Conservation (phyloP, 1,139 yeast species). For the Sugiyamaella castrensis region DNA sequence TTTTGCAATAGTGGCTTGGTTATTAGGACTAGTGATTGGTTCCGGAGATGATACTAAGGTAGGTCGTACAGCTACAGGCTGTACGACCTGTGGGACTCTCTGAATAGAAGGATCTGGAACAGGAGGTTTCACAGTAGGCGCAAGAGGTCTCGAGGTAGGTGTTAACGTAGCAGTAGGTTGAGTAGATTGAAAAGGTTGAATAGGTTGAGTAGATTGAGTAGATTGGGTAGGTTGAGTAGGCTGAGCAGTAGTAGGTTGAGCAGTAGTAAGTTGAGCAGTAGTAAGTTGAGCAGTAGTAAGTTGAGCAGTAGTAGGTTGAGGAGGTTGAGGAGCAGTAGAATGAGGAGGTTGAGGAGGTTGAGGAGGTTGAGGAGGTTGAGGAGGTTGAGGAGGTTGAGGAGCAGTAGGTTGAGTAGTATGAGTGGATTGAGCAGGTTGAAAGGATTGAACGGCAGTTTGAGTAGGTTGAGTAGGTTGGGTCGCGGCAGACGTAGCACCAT, state of each 20-base stretch:
- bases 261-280: too few relatives aligned
- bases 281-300: too few relatives aligned
- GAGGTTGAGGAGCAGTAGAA: background rate
- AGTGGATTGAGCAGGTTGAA: background rate
- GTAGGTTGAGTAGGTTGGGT: background rate
- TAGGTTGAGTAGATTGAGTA: background rate
- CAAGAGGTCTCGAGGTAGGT: constrained; percentile 5
- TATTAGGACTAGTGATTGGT: constrained; percentile 40
- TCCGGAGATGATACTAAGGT: constrained; percentile 11
- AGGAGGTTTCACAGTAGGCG: constrained; percentile 6
- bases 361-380: background rate
- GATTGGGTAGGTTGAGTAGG: background rate
- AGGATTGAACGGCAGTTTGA: background rate
- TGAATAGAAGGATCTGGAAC: constrained; percentile 12
- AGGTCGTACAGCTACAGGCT: constrained; percentile 1
- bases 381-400: background rate
- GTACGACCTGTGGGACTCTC: background rate
- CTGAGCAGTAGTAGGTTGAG: background rate
- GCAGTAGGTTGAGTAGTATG: background rate
- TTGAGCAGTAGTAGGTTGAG: background rate
- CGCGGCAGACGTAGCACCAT: background rate
- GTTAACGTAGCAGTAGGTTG: constrained; percentile 9
- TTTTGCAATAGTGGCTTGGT: constrained; percentile 77
- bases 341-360: background rate
- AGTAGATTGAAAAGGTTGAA: background rate